These are phyloP conservation scores for Penstemon newberryi DNA, from an alignment of 257 asterid species.

Conservation along the genomic window DNA sequence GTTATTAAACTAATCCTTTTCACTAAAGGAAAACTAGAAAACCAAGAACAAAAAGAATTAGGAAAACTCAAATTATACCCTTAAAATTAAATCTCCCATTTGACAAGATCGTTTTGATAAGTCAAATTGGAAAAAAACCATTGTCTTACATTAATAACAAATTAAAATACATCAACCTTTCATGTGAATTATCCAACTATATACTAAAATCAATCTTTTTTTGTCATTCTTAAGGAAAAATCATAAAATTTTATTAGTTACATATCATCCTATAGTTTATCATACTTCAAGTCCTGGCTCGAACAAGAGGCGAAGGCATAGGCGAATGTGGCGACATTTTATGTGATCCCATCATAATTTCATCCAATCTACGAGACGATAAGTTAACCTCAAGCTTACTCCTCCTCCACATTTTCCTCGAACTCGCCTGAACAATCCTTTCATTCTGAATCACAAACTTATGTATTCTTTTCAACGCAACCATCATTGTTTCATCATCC, in stretches of 20 bases:
- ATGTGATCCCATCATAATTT: conserved; percentile 38
- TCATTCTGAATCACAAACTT: conserved; percentile 48
- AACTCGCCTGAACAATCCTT: conserved; percentile 23
- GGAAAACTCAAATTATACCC: conserved; percentile 3
- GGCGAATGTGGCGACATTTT: conserved; percentile 75
- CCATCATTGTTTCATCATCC: conserved; percentile 59
- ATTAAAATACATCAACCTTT: neutral
- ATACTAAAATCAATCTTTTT: neutral
- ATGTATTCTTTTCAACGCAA: conserved; percentile 54
- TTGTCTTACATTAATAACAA: neutral
- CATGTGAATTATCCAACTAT: neutral
- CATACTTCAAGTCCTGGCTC: conserved; percentile 47
- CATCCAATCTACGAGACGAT: conserved; percentile 67
- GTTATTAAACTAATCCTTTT: neutral
- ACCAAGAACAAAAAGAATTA: neutral
- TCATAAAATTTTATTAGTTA: neutral
- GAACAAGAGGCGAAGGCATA: conserved; percentile 80
- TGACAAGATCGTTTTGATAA: conserved; percentile 7
- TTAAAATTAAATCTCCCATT: conserved; percentile 28
- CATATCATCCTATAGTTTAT: conserved; percentile 22
- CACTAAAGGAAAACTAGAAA: conserved; percentile 16
- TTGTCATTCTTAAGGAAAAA: conserved; percentile 17
- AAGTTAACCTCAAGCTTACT: conserved; percentile 66
- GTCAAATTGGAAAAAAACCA: conserved; percentile 29
- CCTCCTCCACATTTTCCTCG: conserved; percentile 49